Conservation (phyloP, 768 basidiomycete genomes). For the Russula brevipes region DNA sequence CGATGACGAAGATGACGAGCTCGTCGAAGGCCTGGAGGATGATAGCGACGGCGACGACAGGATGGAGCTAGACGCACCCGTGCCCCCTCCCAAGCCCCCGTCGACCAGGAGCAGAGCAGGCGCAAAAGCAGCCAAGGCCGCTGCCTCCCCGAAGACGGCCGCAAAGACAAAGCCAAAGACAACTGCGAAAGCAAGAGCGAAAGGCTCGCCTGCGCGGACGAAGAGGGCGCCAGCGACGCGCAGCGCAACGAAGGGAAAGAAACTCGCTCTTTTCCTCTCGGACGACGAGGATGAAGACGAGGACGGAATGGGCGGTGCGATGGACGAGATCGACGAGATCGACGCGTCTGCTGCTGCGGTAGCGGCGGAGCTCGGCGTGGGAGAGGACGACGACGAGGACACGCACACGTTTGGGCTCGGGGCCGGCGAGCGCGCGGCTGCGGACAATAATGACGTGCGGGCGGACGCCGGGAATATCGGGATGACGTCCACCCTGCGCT, state of each 20-base stretch:
- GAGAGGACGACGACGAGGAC: neutral
- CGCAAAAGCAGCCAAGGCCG: neutral
- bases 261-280: constrained; percentile 18
- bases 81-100: neutral
- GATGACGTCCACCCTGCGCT: constrained; percentile 29
- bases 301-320: neutral
- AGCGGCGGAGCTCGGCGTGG: neutral
- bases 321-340: too few relatives aligned
- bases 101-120: constrained; percentile 1
- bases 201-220: neutral
- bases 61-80: neutral
- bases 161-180: neutral
- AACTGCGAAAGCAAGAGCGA: neutral
- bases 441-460: neutral
- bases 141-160: neutral
- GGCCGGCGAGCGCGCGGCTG: neutral
- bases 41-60: neutral
- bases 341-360: constrained; percentile 5
- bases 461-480: constrained; percentile 20
- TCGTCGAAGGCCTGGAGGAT: neutral
- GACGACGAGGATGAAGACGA: neutral
- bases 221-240: neutral
- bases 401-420: neutral
- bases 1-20: neutral
- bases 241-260: neutral